These are phyloP conservation scores for Ascochyta rabiei DNA, from an alignment of 2,329 filamentous ascomycete genomes.

Conservation along the genomic window DNA sequence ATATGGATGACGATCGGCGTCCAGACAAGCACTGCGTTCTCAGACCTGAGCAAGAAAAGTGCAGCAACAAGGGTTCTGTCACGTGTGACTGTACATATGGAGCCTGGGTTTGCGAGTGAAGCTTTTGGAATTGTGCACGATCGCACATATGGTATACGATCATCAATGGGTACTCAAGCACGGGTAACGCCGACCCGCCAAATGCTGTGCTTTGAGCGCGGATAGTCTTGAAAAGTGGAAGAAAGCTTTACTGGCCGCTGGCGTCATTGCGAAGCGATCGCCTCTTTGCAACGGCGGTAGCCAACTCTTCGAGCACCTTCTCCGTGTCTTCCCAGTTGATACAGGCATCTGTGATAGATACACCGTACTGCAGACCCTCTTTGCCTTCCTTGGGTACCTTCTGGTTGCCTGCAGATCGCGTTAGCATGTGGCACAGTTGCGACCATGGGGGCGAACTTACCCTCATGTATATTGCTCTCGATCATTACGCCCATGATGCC, in stretches of 20 bases:
- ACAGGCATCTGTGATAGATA: constrained; percentile 97
- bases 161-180: constrained; percentile 5
- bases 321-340: constrained; percentile 94
- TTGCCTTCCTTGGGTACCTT: constrained; percentile 90
- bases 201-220: constrained; percentile 17
- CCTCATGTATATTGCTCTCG: constrained; percentile 95
- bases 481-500: constrained; percentile 98
- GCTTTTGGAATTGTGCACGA: constrained; percentile 12
- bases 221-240: constrained; percentile 9
- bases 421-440: constrained; percentile 14
- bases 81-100: too few species aligned
- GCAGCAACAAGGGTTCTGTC: background rate
- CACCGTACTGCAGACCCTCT: constrained; percentile 84
- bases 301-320: constrained; percentile 75
- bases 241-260: constrained; percentile 30
- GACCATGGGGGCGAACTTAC: constrained; percentile 54
- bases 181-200: constrained; percentile 35
- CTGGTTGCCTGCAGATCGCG: constrained; percentile 68
- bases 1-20: too few species aligned
- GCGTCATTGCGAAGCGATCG: constrained; percentile 57
- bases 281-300: constrained; percentile 77
- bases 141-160: constrained; percentile 12
- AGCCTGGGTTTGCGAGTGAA: background rate
- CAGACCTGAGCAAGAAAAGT: background rate
- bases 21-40: background rate